Evolutionary conservation across 2,329 filamentous ascomycete genomes (phyloP).

Genomic region (Penicillium digitatum): DNA sequence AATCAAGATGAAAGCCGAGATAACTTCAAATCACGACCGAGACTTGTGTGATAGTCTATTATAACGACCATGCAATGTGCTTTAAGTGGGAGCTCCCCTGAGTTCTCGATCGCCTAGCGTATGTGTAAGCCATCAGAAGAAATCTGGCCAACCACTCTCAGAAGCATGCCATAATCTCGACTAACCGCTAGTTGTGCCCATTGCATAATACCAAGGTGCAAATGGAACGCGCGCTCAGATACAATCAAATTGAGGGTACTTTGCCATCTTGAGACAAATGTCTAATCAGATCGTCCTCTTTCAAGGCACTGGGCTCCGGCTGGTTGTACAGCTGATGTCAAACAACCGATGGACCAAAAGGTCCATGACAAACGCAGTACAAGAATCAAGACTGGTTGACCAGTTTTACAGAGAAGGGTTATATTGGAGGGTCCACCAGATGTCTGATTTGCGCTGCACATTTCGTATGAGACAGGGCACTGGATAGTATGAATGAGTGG

Average conservation of each 20-base stretch:
- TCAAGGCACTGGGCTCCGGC: background rate
- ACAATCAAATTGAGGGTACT: background rate
- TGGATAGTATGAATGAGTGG: background rate
- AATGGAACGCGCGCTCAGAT: background rate
- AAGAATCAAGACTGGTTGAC: background rate
- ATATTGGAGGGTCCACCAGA: background rate
- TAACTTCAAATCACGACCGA: background rate
- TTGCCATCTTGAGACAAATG: background rate
- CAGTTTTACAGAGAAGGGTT: background rate
- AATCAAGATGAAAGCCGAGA: background rate
- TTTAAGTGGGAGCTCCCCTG: background rate
- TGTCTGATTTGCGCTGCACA: background rate
- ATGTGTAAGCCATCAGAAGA: background rate
- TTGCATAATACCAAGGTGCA: background rate
- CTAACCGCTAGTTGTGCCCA: background rate
- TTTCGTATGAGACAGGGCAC: background rate
- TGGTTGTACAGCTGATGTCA: background rate
- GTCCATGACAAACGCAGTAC: no score
- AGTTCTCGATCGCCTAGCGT: background rate
- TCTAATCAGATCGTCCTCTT: background rate
- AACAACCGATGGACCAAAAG: no score
- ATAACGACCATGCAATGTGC: background rate
- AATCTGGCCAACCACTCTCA: background rate
- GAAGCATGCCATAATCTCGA: background rate
- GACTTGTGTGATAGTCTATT: background rate